Evolutionary conservation across 352 stramenopile genomes (phyloP), one percentile per base, ranked within the genome.

Genomic region (Globisporangium orthogonon): DNA sequence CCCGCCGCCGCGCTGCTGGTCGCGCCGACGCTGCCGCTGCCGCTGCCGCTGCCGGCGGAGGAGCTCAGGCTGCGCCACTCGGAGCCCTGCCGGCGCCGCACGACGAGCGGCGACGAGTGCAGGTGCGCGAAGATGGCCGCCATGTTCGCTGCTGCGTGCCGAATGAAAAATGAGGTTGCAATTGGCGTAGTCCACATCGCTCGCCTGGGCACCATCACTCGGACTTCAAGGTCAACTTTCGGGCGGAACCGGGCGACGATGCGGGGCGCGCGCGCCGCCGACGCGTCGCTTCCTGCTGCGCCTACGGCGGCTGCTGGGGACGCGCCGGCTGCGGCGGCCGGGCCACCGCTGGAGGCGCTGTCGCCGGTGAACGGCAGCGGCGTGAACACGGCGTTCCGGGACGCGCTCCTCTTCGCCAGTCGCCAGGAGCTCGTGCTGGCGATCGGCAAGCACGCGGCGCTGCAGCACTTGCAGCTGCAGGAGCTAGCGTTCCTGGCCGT

Each of bases 71-170:
- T 86, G 63, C 73, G 70, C 81, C 79, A 86, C 58, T 89, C 76
- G 61, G 71, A 71, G 48, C 71, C 70, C 51, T 60, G 73, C 58
- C 70, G 73, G 15, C 79, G 76, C 15, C 83, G 80, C 59, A 89
- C 80, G 48, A 92, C 83, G 29, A 92, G 76, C 58, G 83, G 83
- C 39, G 83, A 90, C 64, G 83, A 92, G 72, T 92, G 83, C 70
- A 92, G 65, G 62, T 92, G 83, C 61, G 82, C 83, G 67, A 92
- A 89, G 53, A 92, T 82, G 41, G 74, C 67, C 23, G 58, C 51
- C 58, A 63, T 63, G 18, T 30, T 28, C 4, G 14, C 11, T 45
- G 7, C 6, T 45, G 40, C 23, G 23, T 23, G 23, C 23, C 23
- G 23, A 23, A 40, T 14, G 7, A 14, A 3, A 40, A 15, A 40